A percentile compares a stretch with the other conserved stretches of the same genome.
Evolutionary conservation across 805 yeast genomes (phyloP).

Genomic region (Lipomyces japonicus): DNA sequence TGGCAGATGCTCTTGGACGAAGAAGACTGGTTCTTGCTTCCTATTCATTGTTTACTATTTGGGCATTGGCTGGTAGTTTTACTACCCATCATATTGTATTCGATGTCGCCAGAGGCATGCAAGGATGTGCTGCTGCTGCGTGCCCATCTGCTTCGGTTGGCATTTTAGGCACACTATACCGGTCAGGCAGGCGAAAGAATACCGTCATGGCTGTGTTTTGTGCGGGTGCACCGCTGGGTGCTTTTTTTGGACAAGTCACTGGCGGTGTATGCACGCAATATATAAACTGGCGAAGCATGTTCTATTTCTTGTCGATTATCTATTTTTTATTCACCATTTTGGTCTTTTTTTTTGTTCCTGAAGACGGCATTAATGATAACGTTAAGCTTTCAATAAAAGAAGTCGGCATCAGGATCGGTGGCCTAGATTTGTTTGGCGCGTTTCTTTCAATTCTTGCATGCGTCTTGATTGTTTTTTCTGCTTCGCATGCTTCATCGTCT

Average conservation of each 20-base stretch:
- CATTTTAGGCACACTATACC: constrained; percentile 43
- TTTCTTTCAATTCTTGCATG: constrained; percentile 42
- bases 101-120: constrained; percentile 45
- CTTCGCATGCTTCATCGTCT: constrained; percentile 45
- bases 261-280: constrained; percentile 46
- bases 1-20: constrained; percentile 50
- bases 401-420: constrained; percentile 9
- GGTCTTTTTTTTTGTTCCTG: constrained; percentile 39
- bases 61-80: constrained; percentile 39
- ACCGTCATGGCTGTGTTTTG: constrained; percentile 1
- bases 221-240: constrained; percentile 45
- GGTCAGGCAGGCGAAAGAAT: constrained; percentile 38
- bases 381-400: not conserved
- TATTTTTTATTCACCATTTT: constrained; percentile 35
- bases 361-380: constrained; percentile 33
- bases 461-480: constrained; percentile 44
- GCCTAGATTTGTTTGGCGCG: constrained; percentile 47
- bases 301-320: constrained; percentile 43
- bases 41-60: constrained; percentile 36
- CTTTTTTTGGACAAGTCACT: constrained; percentile 43
- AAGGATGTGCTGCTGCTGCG: constrained; percentile 45
- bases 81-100: constrained; percentile 36
- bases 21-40: constrained; percentile 41
- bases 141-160: constrained; percentile 50
- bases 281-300: constrained; percentile 44